phyloP scores from a whole-genome alignment of 805 yeast species.

The Lachancea waltii region DNA sequence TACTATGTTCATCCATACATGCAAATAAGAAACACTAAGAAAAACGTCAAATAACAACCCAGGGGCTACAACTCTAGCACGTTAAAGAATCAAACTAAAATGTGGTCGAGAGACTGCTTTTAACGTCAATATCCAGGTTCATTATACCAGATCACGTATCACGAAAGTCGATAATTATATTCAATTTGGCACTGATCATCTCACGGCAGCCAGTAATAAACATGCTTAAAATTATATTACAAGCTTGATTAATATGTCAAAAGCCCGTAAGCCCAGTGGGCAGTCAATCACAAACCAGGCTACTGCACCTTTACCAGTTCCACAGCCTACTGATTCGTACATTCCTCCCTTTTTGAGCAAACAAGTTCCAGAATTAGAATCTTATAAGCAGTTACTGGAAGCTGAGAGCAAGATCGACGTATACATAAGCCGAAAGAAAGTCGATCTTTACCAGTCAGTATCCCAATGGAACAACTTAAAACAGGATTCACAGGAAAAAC shows the following conservation, averaged over 20 bases:
- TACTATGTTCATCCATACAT: no score
- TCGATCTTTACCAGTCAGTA: slow-evolving; percentile 72
- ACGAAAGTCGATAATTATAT: no score
- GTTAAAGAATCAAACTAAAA: no score
- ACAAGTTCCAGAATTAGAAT: slow-evolving; percentile 61
- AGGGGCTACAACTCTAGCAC: no score
- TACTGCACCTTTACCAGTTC: slow-evolving; percentile 25
- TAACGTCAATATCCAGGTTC: no score
- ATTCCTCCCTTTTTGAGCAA: slow-evolving; percentile 42
- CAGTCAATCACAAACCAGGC: slow-evolving; percentile 14
- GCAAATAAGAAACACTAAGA: no score
- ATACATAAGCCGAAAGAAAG: slow-evolving; percentile 70
- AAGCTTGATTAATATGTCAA: slow-evolving; percentile 2
- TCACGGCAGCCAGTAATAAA: not conserved
- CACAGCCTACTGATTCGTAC: slow-evolving; percentile 47
- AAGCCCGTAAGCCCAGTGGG: slow-evolving; percentile 2
- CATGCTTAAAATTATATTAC: no score
- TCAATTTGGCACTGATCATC: no score
- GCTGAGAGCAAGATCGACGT: slow-evolving; percentile 83
- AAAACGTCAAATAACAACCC: no score
- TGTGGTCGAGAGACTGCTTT: no score
- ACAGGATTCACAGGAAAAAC: slow-evolving; percentile 41
- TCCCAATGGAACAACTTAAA: slow-evolving; percentile 40
- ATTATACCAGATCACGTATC: no score
- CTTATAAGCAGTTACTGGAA: slow-evolving; percentile 63